Evolutionary conservation across 1,284 basidiomycete genomes (phyloP).

Genomic region (Bjerkandera adusta): DNA sequence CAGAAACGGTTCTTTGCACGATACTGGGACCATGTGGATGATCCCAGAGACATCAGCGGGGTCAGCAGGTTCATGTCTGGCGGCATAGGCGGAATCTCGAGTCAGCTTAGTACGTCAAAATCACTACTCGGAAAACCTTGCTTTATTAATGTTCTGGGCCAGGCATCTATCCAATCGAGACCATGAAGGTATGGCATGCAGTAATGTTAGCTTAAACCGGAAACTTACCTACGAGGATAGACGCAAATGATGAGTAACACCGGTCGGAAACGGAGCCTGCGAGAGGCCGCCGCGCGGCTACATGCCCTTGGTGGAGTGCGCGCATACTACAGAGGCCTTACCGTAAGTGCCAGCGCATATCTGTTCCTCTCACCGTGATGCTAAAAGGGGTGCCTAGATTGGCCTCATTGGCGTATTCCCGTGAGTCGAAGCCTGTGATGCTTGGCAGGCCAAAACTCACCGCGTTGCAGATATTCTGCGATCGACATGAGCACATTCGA

Average conservation of each 20-base stretch:
- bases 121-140: constrained; percentile 4
- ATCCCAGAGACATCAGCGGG: constrained; percentile 88
- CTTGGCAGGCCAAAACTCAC: constrained; percentile 12
- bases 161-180: constrained; percentile 91
- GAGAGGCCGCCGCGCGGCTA: constrained; percentile 58
- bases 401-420: constrained; percentile 90
- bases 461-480: constrained; percentile 64
- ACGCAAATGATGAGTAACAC: constrained; percentile 93
- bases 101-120: constrained; percentile 76
- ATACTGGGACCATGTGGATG: constrained; percentile 90
- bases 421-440: constrained; percentile 39
- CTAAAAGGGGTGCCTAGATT: constrained; percentile 47
- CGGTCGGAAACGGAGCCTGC: constrained; percentile 58
- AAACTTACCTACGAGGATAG: constrained; percentile 34
- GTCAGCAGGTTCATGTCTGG: constrained; percentile 93
- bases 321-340: constrained; percentile 90
- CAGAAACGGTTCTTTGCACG: constrained; percentile 93
- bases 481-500: constrained; percentile 97
- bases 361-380: neutral
- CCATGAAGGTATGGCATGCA: constrained; percentile 60
- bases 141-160: neutral
- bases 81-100: constrained; percentile 92
- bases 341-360: constrained; percentile 50
- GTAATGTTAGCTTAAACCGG: constrained; percentile 7
- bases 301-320: constrained; percentile 84